Evolutionary conservation across 192 early-diverging fungal genomes (phyloP), one percentile per base, ranked within the genome.

Genomic region (Jimgerdemannia flammicorona): DNA sequence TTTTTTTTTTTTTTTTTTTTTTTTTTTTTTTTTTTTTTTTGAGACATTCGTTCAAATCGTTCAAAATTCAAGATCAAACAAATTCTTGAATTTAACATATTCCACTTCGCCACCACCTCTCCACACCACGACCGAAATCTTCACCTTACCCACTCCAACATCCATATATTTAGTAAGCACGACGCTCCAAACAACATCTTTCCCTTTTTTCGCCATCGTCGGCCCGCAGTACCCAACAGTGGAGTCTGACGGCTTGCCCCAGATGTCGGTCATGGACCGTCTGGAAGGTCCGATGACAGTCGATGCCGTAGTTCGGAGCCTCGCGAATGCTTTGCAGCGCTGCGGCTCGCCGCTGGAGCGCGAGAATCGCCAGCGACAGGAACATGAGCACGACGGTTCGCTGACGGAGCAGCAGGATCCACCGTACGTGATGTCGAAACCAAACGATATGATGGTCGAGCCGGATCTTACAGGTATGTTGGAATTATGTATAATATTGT

Each of bases 361-460:
- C 2, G 79, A 91, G 14, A 88, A 91, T 3, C 81, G 77, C 9
- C 91, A 93, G 68, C 90, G 89, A 39, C 80, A 89, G 64, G 90
- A 86, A 72, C 89, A 90, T 4, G 94, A 94, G 4, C 81, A 87
- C 73, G 89, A 92, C 39, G 85, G 95, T n/a, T 83, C 78, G 44
- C 86, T 98, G 43, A 87, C 92, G 9, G 91, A 94, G 78, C 92
- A 94, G 77, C 97, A 98, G 79, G 95, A 98, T 67, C 81, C 81
- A 40, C 95, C 95, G 1, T 98, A 98, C n/a, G n/a, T n/a, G n/a
- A n/a, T n/a, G n/a, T n/a, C n/a, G n/a, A n/a, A n/a, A n/a, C n/a
- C n/a, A n/a, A n/a, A n/a, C n/a, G n/a, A n/a, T n/a, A n/a, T n/a
- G n/a, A n/a, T n/a, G n/a, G n/a, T n/a, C n/a, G n/a, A n/a, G n/a